These are phyloP conservation scores for Thozetella sp. DNA, from an alignment of 495 filamentous ascomycete species.

Conservation along the genomic window DNA sequence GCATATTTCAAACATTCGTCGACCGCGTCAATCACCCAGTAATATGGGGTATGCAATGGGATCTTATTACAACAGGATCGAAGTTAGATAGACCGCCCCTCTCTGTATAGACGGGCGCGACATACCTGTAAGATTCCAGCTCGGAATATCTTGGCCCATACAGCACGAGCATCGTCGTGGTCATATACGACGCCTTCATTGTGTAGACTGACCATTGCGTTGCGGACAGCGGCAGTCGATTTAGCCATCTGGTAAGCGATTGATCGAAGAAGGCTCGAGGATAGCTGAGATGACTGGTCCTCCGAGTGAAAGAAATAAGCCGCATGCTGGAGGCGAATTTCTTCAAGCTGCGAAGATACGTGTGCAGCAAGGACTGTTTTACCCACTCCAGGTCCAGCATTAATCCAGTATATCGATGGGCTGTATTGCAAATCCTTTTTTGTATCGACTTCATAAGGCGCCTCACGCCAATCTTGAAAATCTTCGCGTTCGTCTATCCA, in stretches of 20 bases:
- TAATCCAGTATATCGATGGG: conserved; percentile 13
- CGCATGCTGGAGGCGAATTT: neutral
- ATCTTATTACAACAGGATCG: too few species aligned
- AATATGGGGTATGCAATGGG: conserved; percentile 4
- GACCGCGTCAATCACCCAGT: conserved; percentile 14
- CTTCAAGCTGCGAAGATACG: conserved; percentile 5
- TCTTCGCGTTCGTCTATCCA: neutral
- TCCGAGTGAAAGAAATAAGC: conserved; percentile 13
- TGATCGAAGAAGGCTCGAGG: conserved; percentile 1
- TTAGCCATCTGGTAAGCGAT: conserved; percentile 19
- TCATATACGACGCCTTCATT: conserved; percentile 5
- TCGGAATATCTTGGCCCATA: conserved; percentile 13
- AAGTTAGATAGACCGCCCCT: too few species aligned
- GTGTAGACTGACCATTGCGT: neutral
- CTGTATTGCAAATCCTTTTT: neutral
- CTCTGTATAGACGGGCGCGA: too few species aligned
- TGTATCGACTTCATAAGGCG: neutral
- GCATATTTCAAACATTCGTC: conserved; percentile 8
- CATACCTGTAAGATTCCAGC: conserved; percentile 2
- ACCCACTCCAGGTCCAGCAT: conserved; percentile 8
- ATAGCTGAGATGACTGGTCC: neutral
- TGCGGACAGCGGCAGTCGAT: neutral
- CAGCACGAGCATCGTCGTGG: neutral
- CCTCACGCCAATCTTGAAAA: neutral
- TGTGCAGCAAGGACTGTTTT: conserved; percentile 13